Conservation (phyloP, 179 eudicot genomes). For the Corrigiola litoralis region DNA sequence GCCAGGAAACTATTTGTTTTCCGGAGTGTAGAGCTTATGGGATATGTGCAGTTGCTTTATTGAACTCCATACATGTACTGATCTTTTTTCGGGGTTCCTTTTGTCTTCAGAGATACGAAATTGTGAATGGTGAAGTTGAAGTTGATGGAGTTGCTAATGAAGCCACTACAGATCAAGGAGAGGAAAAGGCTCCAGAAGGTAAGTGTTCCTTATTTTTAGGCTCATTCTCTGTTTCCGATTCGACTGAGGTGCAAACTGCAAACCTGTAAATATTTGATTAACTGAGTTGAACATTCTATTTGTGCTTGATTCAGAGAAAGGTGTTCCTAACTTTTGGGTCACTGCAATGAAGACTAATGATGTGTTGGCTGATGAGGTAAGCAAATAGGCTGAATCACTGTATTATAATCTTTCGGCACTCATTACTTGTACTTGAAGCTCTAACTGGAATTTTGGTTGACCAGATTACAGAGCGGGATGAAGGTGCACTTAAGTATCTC, state of each 20-base stretch:
- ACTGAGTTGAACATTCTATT: neutral
- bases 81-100: neutral
- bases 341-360: slow-evolving; percentile 91
- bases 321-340: slow-evolving; percentile 91
- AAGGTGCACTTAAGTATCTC: slow-evolving; percentile 83
- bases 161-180: slow-evolving; percentile 35
- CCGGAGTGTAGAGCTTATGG: neutral
- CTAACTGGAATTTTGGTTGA: neutral
- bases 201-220: neutral
- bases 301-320: slow-evolving; percentile 54
- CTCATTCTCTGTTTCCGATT: neutral
- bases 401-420: neutral
- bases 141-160: slow-evolving; percentile 62
- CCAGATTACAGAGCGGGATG: slow-evolving; percentile 90
- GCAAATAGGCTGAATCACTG: neutral
- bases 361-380: slow-evolving; percentile 80
- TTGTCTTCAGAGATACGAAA: slow-evolving; percentile 52
- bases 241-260: neutral
- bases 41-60: slow-evolving; percentile 11
- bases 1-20: neutral
- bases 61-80: neutral
- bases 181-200: slow-evolving; percentile 51
- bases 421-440: neutral
- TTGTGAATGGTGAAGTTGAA: slow-evolving; percentile 83
- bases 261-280: neutral